Evolutionary conservation across 805 yeast species (phyloP).

Genomic region (Zygosaccharomyces kombuchaensis): DNA sequence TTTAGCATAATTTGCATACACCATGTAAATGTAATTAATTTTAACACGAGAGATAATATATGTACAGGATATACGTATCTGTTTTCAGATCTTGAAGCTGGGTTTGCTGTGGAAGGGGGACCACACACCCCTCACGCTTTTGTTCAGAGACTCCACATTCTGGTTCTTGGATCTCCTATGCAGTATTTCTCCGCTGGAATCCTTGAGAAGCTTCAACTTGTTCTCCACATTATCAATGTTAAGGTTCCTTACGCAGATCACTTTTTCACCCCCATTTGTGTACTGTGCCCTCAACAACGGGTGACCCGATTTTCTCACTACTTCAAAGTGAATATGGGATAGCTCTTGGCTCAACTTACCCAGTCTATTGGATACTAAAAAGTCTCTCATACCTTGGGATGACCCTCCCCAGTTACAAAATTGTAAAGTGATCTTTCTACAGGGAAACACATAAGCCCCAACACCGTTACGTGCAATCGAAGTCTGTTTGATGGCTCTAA

Average conservation of each 20-base stretch:
- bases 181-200: constrained; percentile 62
- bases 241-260: constrained; percentile 74
- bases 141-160: constrained; percentile 75
- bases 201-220: constrained; percentile 59
- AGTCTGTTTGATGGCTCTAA: constrained; percentile 54
- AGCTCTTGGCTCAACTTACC: constrained; percentile 53
- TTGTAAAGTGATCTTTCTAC: constrained; percentile 68
- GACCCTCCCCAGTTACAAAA: constrained; percentile 97
- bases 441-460: constrained; percentile 68
- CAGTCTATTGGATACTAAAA: constrained; percentile 50
- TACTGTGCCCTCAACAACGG: constrained; percentile 68
- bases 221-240: constrained; percentile 55
- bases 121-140: constrained; percentile 94
- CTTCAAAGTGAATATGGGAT: constrained; percentile 67
- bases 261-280: constrained; percentile 43
- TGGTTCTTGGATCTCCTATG: constrained; percentile 59
- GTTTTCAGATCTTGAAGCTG: constrained; percentile 19
- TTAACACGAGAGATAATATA: background rate
- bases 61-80: background rate
- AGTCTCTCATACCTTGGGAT: constrained; percentile 75
- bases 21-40: background rate
- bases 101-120: constrained; percentile 74
- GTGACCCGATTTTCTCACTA: constrained; percentile 72
- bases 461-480: constrained; percentile 71
- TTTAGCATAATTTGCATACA: constrained; percentile 25